Conservation (phyloP, 2,329 filamentous ascomycete genomes). For the Ceratocystis albifundus region DNA sequence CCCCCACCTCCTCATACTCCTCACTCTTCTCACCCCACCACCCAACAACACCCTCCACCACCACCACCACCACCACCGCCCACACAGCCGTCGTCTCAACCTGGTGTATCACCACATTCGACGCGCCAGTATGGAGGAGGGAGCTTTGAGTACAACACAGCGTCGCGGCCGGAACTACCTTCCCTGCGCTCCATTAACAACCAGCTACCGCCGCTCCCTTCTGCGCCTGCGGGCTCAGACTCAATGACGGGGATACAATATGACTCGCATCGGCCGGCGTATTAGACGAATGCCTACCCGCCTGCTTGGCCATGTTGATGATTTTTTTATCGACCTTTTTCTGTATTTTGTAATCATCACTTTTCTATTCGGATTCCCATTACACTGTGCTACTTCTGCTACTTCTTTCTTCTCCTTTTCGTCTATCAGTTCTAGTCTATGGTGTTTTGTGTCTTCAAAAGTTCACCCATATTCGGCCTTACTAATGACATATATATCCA, state of each 20-base stretch:
- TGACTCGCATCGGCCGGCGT: conserved; percentile 29
- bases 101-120: conserved; percentile 26
- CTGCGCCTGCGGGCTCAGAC: conserved; percentile 38
- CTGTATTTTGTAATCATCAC: background rate
- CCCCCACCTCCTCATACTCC: conserved; percentile 27
- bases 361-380: conserved; percentile 9
- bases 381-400: conserved; percentile 12
- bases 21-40: conserved; percentile 20
- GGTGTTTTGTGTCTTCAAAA: conserved; percentile 10
- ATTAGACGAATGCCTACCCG: conserved; percentile 2
- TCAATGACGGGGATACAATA: conserved; percentile 58
- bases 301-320: background rate
- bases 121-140: conserved; percentile 28
- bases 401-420: conserved; percentile 10
- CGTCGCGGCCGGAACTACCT: conserved; percentile 40
- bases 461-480: conserved; percentile 8
- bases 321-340: background rate
- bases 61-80: too few species aligned
- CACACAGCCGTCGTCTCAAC: conserved; percentile 18
- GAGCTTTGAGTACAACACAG: conserved; percentile 23
- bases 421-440: conserved; percentile 9
- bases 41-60: conserved; percentile 18
- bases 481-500: conserved; percentile 14
- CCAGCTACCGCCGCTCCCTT: conserved; percentile 37
- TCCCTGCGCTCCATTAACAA: conserved; percentile 30